Conservation (phyloP, 2,329 filamentous ascomycete genomes). For the Phialophora chinensis region DNA sequence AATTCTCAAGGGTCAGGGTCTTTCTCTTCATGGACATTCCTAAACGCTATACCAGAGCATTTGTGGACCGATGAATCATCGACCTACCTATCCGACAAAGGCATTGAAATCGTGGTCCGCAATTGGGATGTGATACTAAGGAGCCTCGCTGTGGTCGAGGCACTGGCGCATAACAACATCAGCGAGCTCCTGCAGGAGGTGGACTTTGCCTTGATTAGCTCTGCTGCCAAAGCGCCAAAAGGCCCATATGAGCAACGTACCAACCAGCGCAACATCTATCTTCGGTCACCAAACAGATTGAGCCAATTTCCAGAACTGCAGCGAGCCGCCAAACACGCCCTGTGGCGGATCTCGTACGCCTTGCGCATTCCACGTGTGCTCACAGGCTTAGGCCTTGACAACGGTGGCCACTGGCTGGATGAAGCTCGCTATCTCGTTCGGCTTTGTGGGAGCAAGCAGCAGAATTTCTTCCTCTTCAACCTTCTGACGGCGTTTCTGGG, state of each 20-base stretch:
- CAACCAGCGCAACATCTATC: slow-evolving; percentile 56
- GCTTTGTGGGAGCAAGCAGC: slow-evolving; percentile 60
- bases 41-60: slow-evolving; percentile 39
- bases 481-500: slow-evolving; percentile 65
- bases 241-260: slow-evolving; percentile 56
- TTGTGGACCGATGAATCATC: slow-evolving; percentile 29
- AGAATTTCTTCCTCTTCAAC: slow-evolving; percentile 65
- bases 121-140: slow-evolving; percentile 66
- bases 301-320: slow-evolving; percentile 50
- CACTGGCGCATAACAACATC: slow-evolving; percentile 59
- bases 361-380: slow-evolving; percentile 63
- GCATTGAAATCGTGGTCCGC: slow-evolving; percentile 62
- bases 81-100: slow-evolving; percentile 51
- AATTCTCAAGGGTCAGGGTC: slow-evolving; percentile 39
- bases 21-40: slow-evolving; percentile 39
- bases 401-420: slow-evolving; percentile 66
- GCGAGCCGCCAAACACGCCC: slow-evolving; percentile 54
- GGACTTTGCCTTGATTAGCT: slow-evolving; percentile 47
- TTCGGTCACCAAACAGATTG: slow-evolving; percentile 56
- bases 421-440: slow-evolving; percentile 64
- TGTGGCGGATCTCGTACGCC: slow-evolving; percentile 59
- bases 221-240: slow-evolving; percentile 50
- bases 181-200: slow-evolving; percentile 56
- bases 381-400: slow-evolving; percentile 58
- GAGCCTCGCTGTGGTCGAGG: slow-evolving; percentile 60